These are phyloP conservation scores for Vitis hybrid DNA, from an alignment of 177 flowering plant genomes.

Conservation along the genomic window DNA sequence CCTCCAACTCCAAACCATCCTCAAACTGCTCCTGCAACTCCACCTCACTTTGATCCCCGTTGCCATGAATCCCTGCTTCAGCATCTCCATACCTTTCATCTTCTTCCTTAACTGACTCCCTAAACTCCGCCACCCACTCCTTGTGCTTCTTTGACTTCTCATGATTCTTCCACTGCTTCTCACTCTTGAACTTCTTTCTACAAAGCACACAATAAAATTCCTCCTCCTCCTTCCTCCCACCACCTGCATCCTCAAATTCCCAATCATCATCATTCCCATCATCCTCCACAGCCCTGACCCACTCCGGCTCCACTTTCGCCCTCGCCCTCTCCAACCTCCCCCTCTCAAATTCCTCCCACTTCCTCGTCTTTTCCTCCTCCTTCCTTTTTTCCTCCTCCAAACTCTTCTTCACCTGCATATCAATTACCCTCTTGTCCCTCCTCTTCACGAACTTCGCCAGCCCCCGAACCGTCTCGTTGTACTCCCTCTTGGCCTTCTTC, in stretches of 20 bases:
- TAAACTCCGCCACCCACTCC: conserved; percentile 59
- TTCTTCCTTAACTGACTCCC: conserved; percentile 30
- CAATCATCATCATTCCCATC: conserved; percentile 21
- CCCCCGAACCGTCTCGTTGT: conserved; percentile 63
- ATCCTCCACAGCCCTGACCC: conserved; percentile 53
- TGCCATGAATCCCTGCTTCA: too few relatives aligned
- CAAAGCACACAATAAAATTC: conserved; percentile 59
- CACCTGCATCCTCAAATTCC: conserved; percentile 26
- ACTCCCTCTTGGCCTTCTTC: conserved; percentile 69
- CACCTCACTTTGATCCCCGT: too few relatives aligned
- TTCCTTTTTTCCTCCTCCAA: conserved; percentile 31
- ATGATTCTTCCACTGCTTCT: conserved; percentile 82
- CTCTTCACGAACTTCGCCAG: conserved; percentile 60
- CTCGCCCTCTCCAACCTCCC: conserved; percentile 50
- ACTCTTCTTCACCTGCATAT: conserved; percentile 42
- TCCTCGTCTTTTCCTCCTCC: conserved; percentile 38
- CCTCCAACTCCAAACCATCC: conserved; percentile 23
- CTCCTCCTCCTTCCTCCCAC: conserved; percentile 22
- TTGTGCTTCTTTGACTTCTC: conserved; percentile 79
- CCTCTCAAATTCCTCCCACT: conserved; percentile 38
- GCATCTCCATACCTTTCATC: conserved; percentile 7
- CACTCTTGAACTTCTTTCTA: conserved; percentile 70
- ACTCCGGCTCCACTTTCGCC: conserved; percentile 51
- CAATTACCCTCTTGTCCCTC: conserved; percentile 64
- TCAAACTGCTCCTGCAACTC: conserved; percentile 16